Percentiles rank a stretch among this genome's conserved stretches.
phyloP scores from a whole-genome alignment of 2,329 filamentous ascomycete species.

The Claviceps purpurea region DNA sequence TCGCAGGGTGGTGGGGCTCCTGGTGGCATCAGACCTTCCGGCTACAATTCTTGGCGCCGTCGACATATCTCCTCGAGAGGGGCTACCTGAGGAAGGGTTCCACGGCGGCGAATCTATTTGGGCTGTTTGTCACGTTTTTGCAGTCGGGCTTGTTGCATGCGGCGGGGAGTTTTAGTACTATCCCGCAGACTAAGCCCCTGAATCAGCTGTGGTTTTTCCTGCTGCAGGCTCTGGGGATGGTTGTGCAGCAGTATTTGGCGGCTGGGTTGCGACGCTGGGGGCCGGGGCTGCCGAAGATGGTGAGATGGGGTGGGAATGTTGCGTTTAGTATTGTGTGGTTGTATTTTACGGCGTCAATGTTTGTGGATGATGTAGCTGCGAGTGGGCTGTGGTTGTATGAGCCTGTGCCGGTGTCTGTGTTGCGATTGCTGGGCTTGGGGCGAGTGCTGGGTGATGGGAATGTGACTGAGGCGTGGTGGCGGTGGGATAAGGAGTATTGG shows the following conservation, averaged over 20 bases:
- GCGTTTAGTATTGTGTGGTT: slow-evolving; percentile 54
- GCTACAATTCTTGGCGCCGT: slow-evolving; percentile 51
- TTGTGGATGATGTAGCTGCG: slow-evolving; percentile 65
- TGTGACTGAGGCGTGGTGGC: slow-evolving; percentile 48
- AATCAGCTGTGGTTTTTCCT: slow-evolving; percentile 56
- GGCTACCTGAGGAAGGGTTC: slow-evolving; percentile 25
- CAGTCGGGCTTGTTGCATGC: slow-evolving; percentile 59
- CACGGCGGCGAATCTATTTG: slow-evolving; percentile 11
- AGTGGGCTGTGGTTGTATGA: slow-evolving; percentile 70
- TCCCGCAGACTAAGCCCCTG: slow-evolving; percentile 39
- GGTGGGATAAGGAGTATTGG: slow-evolving; percentile 45
- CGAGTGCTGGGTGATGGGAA: slow-evolving; percentile 15
- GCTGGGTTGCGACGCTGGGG: slow-evolving; percentile 20
- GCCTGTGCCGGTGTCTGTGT: slow-evolving; percentile 60
- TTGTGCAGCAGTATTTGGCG: slow-evolving; percentile 38
- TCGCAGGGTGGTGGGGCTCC: slow-evolving; percentile 69
- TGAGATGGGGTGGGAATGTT: slow-evolving; percentile 45
- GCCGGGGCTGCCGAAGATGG: slow-evolving; percentile 26
- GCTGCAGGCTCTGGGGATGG: slow-evolving; percentile 52
- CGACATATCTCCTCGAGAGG: slow-evolving; percentile 29
- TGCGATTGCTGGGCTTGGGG: slow-evolving; percentile 55
- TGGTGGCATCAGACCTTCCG: slow-evolving; percentile 93
- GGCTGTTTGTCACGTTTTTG: slow-evolving; percentile 36
- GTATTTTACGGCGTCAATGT: slow-evolving; percentile 45
- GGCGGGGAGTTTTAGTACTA: slow-evolving; percentile 52